Percentiles rank a stretch among this genome's conserved stretches.
phyloP scores from a whole-genome alignment of 2,329 filamentous ascomycete species.

The Aspergillus brunneoviolaceus region DNA sequence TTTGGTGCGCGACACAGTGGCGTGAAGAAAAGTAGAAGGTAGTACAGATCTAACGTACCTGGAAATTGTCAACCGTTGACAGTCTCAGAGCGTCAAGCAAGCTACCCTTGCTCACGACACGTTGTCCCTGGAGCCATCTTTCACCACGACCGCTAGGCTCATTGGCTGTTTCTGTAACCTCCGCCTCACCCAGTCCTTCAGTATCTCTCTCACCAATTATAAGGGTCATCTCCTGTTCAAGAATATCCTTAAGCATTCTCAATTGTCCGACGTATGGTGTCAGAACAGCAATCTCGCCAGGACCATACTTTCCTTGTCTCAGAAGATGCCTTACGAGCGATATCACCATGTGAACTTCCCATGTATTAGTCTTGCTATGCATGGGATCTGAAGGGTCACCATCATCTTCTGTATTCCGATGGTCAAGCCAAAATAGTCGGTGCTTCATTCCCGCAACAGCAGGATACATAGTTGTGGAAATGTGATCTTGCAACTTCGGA shows the following conservation, averaged over 20 bases:
- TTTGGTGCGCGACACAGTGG: too few relatives aligned
- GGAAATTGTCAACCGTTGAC: conserved; percentile 13
- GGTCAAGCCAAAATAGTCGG: conserved; percentile 25
- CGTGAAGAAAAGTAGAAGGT: too few relatives aligned
- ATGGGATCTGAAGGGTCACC: conserved; percentile 9
- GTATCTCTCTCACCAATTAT: conserved; percentile 5
- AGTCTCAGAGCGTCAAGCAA: conserved; percentile 2
- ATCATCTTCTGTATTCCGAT: conserved; percentile 14
- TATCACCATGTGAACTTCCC: conserved; percentile 22
- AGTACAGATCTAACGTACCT: not conserved
- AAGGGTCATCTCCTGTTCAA: conserved; percentile 3
- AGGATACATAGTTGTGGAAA: not conserved
- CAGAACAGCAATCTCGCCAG: conserved; percentile 23
- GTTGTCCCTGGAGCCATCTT: not conserved
- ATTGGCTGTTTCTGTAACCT: not conserved
- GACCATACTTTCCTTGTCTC: conserved; percentile 23
- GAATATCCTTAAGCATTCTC: conserved; percentile 11
- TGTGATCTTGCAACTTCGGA: conserved; percentile 6
- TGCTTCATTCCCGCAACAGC: conserved; percentile 4
- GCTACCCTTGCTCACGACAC: not conserved
- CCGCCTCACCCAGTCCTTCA: not conserved
- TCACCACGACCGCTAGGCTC: not conserved
- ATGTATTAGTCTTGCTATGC: conserved; percentile 19
- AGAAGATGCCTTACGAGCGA: conserved; percentile 23
- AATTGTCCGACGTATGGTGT: conserved; percentile 22